These are phyloP conservation scores for Chytriomyces confervae DNA, from an alignment of 192 early-diverging fungal species.

Conservation along the genomic window DNA sequence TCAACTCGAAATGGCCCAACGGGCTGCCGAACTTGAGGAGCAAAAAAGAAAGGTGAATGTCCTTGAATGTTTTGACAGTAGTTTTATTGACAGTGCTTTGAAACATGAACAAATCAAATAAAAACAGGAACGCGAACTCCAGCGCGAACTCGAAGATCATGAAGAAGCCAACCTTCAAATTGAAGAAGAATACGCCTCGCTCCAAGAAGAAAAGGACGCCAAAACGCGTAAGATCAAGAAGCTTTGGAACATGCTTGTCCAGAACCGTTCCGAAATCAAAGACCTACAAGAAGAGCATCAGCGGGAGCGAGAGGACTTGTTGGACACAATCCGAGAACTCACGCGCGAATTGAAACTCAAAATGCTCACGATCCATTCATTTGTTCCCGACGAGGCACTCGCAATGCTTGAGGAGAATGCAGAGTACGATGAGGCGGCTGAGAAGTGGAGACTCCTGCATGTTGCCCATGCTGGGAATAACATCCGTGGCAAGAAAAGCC, in stretches of 20 bases:
- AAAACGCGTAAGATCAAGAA: conserved; percentile 67
- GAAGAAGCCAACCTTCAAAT: conserved; percentile 66
- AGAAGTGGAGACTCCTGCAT: conserved; percentile 63
- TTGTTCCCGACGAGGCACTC: conserved; percentile 59
- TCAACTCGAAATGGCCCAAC: conserved; percentile 49
- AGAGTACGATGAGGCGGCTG: conserved; percentile 63
- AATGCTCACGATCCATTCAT: conserved; percentile 56
- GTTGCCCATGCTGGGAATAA: conserved; percentile 67
- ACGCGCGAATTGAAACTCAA: conserved; percentile 62
- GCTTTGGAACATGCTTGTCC: conserved; percentile 57
- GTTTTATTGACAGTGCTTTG: neutral
- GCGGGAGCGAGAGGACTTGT: conserved; percentile 64
- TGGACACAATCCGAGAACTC: conserved; percentile 64
- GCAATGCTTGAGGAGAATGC: conserved; percentile 56
- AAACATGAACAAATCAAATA: neutral
- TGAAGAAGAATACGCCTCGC: conserved; percentile 63
- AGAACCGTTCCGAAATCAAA: conserved; percentile 59
- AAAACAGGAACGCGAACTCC: conserved; percentile 51
- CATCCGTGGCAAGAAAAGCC: conserved; percentile 59
- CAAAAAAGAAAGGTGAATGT: conserved; percentile 37
- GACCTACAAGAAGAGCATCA: conserved; percentile 68
- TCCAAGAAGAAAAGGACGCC: conserved; percentile 67
- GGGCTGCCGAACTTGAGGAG: conserved; percentile 61
- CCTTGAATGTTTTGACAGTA: neutral
- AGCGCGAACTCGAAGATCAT: conserved; percentile 58